These are phyloP conservation scores for Xylariales sp. DNA, from an alignment of 2,329 filamentous ascomycete genomes.

Conservation along the genomic window DNA sequence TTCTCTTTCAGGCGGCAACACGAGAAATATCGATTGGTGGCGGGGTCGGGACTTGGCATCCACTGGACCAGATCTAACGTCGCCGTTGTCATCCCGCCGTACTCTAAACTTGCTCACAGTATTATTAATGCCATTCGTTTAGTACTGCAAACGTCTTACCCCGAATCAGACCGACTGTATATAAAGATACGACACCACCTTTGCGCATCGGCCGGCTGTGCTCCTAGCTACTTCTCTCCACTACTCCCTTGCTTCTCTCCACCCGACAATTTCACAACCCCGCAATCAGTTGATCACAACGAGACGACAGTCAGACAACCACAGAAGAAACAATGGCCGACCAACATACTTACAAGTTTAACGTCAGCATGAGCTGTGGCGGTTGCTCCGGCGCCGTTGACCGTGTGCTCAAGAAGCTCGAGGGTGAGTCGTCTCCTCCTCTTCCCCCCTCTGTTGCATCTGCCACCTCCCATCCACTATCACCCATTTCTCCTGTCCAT, in stretches of 20 bases:
- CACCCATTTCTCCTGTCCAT: background rate
- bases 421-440: constrained; percentile 55
- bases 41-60: too few relatives aligned
- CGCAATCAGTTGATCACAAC: background rate
- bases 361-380: constrained; percentile 88
- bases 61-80: background rate
- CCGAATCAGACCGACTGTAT: too few relatives aligned
- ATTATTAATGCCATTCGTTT: background rate
- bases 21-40: too few relatives aligned
- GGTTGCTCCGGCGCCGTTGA: constrained; percentile 95
- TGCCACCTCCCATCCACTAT: background rate
- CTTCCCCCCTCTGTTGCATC: constrained; percentile 7
- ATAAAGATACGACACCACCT: too few relatives aligned
- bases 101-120: background rate
- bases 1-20: too few relatives aligned
- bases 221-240: too few relatives aligned
- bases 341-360: constrained; percentile 92
- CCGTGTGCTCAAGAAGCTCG: constrained; percentile 85
- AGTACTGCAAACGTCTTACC: too few relatives aligned
- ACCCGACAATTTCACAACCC: background rate
- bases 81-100: background rate
- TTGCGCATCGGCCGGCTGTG: too few relatives aligned
- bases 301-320: constrained; percentile 1
- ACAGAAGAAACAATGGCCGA: constrained; percentile 55
- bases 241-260: background rate